Percentiles rank a stretch among this genome's conserved stretches.
Conservation (phyloP, 306 rosid species). For the Casuarina glauca region DNA sequence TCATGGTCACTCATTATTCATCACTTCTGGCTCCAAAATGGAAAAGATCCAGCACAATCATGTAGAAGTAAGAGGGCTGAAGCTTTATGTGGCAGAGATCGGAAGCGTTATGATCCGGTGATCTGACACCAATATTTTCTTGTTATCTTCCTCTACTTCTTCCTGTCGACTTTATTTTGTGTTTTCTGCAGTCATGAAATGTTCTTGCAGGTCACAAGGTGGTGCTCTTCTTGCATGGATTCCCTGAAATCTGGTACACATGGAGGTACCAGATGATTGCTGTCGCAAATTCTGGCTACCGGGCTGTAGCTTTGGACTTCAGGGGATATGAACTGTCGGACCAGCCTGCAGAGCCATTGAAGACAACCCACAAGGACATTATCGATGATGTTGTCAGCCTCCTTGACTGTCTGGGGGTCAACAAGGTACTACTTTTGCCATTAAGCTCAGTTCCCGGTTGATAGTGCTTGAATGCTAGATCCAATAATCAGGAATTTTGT, state of each 20-base stretch:
- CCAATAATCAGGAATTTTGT: not conserved
- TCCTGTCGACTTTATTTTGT: not conserved
- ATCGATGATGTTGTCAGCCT: slow-evolving; percentile 49
- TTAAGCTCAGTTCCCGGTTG: no score
- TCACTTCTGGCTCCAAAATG: slow-evolving; percentile 29
- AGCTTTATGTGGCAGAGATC: slow-evolving; percentile 70
- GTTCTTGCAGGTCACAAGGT: slow-evolving; percentile 48
- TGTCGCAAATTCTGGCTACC: slow-evolving; percentile 58
- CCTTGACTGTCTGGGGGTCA: slow-evolving; percentile 53
- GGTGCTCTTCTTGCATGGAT: slow-evolving; percentile 76
- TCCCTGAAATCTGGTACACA: slow-evolving; percentile 81
- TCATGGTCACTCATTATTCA: no score
- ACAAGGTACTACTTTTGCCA: slow-evolving; percentile 36
- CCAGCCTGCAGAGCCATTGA: slow-evolving; percentile 53
- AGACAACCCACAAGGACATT: slow-evolving; percentile 43
- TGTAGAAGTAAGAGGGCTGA: slow-evolving; percentile 64
- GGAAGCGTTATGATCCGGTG: slow-evolving; percentile 35
- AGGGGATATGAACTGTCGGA: slow-evolving; percentile 82
- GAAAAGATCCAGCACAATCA: slow-evolving; percentile 57
- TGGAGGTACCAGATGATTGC: slow-evolving; percentile 78
- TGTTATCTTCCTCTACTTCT: not conserved
- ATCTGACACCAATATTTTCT: not conserved
- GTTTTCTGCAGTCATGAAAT: not conserved
- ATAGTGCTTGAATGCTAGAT: not conserved
- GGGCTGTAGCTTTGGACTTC: slow-evolving; percentile 68